phyloP scores from a whole-genome alignment of 1,284 basidiomycete genomes.

The Boletellus deceptivus region DNA sequence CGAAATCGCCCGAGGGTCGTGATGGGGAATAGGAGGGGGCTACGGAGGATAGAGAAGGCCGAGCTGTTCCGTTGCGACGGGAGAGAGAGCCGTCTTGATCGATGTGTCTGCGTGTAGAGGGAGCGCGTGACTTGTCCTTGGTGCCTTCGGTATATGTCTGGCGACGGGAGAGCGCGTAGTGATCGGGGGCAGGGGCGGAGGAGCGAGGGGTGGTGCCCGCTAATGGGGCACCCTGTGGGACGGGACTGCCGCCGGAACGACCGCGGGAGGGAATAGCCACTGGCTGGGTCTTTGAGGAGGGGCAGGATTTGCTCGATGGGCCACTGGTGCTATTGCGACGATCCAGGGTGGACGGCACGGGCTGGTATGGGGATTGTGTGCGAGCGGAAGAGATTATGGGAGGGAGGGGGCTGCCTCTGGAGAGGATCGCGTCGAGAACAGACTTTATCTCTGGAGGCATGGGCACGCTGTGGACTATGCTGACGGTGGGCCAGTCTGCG shows the following conservation, averaged over 20 bases:
- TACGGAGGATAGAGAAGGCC: slow-evolving; percentile 49
- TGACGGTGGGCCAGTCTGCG: slow-evolving; percentile 79
- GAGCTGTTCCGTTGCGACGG: slow-evolving; percentile 44
- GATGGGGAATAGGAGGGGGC: slow-evolving; percentile 33
- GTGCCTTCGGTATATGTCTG: slow-evolving; percentile 42
- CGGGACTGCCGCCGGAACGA: slow-evolving; percentile 33
- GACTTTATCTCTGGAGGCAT: slow-evolving; percentile 69
- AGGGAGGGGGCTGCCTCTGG: slow-evolving; percentile 29
- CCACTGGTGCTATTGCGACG: slow-evolving; percentile 49
- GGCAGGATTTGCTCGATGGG: slow-evolving; percentile 36
- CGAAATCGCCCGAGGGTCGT: slow-evolving; percentile 20
- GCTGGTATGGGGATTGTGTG: slow-evolving; percentile 24
- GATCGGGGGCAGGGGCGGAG: slow-evolving; percentile 39
- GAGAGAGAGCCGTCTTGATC: slow-evolving; percentile 52
- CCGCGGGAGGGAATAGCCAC: slow-evolving; percentile 32
- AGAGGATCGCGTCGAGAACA: slow-evolving; percentile 53
- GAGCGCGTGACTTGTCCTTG: slow-evolving; percentile 50
- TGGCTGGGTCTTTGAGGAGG: slow-evolving; percentile 33
- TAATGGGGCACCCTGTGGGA: slow-evolving; percentile 24
- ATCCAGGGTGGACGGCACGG: slow-evolving; percentile 40
- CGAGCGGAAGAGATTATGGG: slow-evolving; percentile 29
- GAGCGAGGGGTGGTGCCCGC: slow-evolving; percentile 32
- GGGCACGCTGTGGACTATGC: slow-evolving; percentile 63
- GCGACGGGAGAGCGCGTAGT: slow-evolving; percentile 44
- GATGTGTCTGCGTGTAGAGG: slow-evolving; percentile 57